A percentile compares a stretch with the other conserved stretches of the same genome.
These are phyloP conservation scores for Aspergillus thermomutatus DNA, from an alignment of 2,329 filamentous ascomycete genomes.

Conservation along the genomic window DNA sequence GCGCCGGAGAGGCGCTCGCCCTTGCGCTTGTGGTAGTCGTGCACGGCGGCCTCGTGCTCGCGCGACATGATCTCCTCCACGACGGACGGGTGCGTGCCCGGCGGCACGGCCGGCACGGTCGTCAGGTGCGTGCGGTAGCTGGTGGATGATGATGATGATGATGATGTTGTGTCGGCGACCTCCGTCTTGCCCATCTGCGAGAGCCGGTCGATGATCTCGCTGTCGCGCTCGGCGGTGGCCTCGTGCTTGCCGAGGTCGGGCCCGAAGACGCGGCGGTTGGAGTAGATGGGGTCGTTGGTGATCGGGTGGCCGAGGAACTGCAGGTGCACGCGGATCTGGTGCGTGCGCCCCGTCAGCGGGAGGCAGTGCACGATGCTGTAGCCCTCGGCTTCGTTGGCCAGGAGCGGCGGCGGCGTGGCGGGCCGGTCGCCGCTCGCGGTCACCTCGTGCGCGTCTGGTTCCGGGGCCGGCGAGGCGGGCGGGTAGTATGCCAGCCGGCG, in stretches of 20 bases:
- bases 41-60: conserved; percentile 76
- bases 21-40: conserved; percentile 82
- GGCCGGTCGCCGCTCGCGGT: conserved; percentile 20
- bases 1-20: conserved; percentile 92
- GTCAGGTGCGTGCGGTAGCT: conserved; percentile 66
- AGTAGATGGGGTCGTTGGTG: conserved; percentile 96
- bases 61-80: conserved; percentile 41
- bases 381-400: conserved; percentile 55
- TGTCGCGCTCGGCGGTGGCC: conserved; percentile 69
- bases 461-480: conserved; percentile 23
- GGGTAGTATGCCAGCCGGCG: conserved; percentile 90
- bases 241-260: conserved; percentile 69
- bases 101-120: conserved; percentile 35
- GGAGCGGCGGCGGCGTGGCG: conserved; percentile 31
- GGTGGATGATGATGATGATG: conserved; percentile 54
- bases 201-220: conserved; percentile 82
- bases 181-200: conserved; percentile 92
- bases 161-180: conserved; percentile 63
- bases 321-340: conserved; percentile 91
- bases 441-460: conserved; percentile 20
- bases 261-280: conserved; percentile 89
- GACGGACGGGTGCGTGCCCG: conserved; percentile 34
- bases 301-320: conserved; percentile 95
- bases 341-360: conserved; percentile 88
- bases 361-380: conserved; percentile 95